These are phyloP conservation scores for Decorospora gaudefroyi DNA, from an alignment of 2,329 filamentous ascomycete species.

Conservation along the genomic window DNA sequence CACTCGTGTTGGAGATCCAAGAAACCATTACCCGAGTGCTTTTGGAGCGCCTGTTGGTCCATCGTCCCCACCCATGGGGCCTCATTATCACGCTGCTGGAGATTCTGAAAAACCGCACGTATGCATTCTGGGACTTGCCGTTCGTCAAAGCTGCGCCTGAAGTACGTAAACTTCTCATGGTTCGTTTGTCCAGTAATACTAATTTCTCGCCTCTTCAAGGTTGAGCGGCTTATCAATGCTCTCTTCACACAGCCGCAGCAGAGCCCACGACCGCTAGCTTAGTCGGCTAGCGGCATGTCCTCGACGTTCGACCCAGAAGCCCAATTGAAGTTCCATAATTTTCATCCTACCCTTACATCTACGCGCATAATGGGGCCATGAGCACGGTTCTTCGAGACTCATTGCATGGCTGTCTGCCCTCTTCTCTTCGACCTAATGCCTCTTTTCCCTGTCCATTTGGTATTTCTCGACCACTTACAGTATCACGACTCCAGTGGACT, in stretches of 20 bases:
- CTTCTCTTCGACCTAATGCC: slow-evolving; percentile 25
- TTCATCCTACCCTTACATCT: slow-evolving; percentile 43
- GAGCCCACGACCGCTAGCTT: slow-evolving; percentile 51
- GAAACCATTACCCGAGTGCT: slow-evolving; percentile 90
- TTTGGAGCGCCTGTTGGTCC: slow-evolving; percentile 83
- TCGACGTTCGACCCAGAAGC: slow-evolving; percentile 20
- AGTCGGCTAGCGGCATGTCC: slow-evolving; percentile 13
- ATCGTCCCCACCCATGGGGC: slow-evolving; percentile 95
- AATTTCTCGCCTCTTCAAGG: slow-evolving; percentile 39
- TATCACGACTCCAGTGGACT: slow-evolving; percentile 30
- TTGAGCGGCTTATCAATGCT: slow-evolving; percentile 53
- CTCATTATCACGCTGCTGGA: slow-evolving; percentile 86
- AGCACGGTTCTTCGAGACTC: slow-evolving; percentile 24
- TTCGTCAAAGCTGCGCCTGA: slow-evolving; percentile 91
- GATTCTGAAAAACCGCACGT: slow-evolving; percentile 86
- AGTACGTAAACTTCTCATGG: slow-evolving; percentile 48
- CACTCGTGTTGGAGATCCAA: slow-evolving; percentile 74
- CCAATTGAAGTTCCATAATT: slow-evolving; percentile 18
- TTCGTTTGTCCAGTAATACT: slow-evolving; percentile 14
- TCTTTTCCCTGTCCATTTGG: slow-evolving; percentile 21
- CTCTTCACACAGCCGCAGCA: slow-evolving; percentile 54
- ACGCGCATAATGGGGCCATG: slow-evolving; percentile 35
- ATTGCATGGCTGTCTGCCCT: slow-evolving; percentile 22
- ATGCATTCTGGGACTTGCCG: slow-evolving; percentile 88
- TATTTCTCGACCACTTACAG: slow-evolving; percentile 21